These are phyloP conservation scores for Lachnellula occidentalis DNA, from an alignment of 2,329 filamentous ascomycete species.

Conservation along the genomic window DNA sequence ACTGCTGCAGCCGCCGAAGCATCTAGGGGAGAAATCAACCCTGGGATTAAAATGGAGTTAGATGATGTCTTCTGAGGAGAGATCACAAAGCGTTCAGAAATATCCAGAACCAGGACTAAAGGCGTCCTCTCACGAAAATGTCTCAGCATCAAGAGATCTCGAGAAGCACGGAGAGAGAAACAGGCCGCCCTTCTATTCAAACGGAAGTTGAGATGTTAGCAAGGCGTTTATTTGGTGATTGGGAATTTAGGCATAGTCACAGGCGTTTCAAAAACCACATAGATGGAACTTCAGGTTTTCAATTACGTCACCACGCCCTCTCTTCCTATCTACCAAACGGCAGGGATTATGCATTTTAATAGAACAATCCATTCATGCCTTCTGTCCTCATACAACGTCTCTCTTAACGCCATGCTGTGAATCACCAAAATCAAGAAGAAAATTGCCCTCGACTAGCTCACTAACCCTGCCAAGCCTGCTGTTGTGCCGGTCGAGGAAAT, in stretches of 20 bases:
- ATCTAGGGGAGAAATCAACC: conserved; percentile 27
- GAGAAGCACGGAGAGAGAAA: too few species aligned
- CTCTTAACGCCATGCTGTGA: conserved; percentile 31
- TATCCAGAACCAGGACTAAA: too few species aligned
- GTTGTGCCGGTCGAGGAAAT: conserved; percentile 73
- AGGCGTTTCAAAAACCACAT: too few species aligned
- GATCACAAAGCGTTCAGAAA: too few species aligned
- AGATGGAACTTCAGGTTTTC: too few species aligned
- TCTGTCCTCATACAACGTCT: conserved; percentile 9
- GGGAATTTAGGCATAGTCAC: too few species aligned
- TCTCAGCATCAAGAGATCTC: too few species aligned
- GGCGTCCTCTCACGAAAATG: too few species aligned
- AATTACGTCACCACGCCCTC: not conserved
- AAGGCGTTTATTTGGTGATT: too few species aligned
- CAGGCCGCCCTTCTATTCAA: too few species aligned
- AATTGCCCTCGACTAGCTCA: conserved; percentile 2
- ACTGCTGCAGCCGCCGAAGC: conserved; percentile 35
- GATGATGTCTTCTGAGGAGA: conserved; percentile 40
- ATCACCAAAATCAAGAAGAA: conserved; percentile 8
- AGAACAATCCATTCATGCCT: conserved; percentile 6
- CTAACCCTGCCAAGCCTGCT: conserved; percentile 52
- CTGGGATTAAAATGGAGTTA: conserved; percentile 40
- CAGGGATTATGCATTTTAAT: conserved; percentile 22
- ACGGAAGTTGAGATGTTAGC: too few species aligned
- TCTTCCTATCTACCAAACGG: conserved; percentile 18